Base-by-base conservation (phyloP, 1,284 basidiomycete species). In the Salmacisia buchloeana region DNA sequence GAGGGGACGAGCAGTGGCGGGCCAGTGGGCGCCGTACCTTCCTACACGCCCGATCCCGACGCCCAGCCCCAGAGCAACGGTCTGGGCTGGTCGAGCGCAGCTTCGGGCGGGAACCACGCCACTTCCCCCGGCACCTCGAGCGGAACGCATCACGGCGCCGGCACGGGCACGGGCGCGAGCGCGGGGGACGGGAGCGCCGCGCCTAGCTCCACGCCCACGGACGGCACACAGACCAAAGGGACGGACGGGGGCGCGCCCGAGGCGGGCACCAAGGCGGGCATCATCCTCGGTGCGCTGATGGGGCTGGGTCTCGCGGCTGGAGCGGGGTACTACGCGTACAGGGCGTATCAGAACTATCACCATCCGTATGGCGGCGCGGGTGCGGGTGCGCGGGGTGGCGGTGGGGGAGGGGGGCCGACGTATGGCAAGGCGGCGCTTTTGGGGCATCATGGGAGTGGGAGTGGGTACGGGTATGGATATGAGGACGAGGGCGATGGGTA, bases 231-330 rank as follows among this genome's bases (percentile, higher is more conserved):
- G 15, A 29, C 56, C 49, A 33, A 39, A 13, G 39, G 33, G 10
- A 35, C 38, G 18, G 39, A 60, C 38, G 54, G 46, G 23, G 63
- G 68, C 21, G 10, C 63, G 9, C 57, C 60, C 25, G 39, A n/a
- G n/a, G n/a, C 54, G 4, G 73, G 66, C 2, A 61, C 67, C 15
- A 76, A 70, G 27, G 75, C 74, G 21, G 75, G 75, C 3, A 72
- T 73, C 1, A 67, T 68, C 2, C 18, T 76, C 12, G 75, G 73
- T 2, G 69, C 67, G 2, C 38, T 76, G 27, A 31, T 76, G 13
- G 75, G 72, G 0, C 67, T 61, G 6, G 75, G 73, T n/a, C 67
- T 76, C 15, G 64, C 73, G 12, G 65, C 68, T 4, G 75, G 72
- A 6, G 75, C 62, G 1, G 75, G 68, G 12, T 76, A 75, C 38